Percentiles rank a stretch among this genome's conserved stretches.
Conservation (phyloP, 1,139 yeast genomes). For the Yamadazyma diddensiae region DNA sequence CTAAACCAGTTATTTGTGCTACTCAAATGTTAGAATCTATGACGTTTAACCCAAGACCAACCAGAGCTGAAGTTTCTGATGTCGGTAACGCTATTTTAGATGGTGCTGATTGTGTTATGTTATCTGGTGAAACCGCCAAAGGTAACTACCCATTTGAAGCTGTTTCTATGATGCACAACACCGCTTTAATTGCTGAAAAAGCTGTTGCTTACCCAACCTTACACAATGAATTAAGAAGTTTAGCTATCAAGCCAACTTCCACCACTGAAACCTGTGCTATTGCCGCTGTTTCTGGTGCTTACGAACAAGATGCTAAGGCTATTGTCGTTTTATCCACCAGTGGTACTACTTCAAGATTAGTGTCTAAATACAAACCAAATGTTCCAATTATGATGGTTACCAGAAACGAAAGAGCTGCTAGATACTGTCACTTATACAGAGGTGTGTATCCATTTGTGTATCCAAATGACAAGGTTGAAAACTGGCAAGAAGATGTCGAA, state of each 20-base stretch:
- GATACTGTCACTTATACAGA: conserved; percentile 94
- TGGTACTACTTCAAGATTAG: conserved; percentile 93
- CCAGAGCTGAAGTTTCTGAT: conserved; percentile 99
- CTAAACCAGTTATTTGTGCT: conserved; percentile 99
- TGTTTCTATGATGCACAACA: conserved; percentile 98
- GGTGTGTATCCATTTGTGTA: conserved; percentile 98
- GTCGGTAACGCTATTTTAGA: conserved; percentile 99
- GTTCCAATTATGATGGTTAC: conserved; percentile 98
- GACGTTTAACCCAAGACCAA: conserved; percentile 99
- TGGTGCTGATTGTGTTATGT: conserved; percentile 99
- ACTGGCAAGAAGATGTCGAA: conserved; percentile 98
- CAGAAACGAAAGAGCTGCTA: conserved; percentile 88
- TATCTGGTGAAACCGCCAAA: conserved; percentile 99
- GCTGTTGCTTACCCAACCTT: conserved; percentile 88
- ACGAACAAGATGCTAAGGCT: conserved; percentile 96
- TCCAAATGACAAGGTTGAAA: conserved; percentile 60
- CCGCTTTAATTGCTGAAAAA: conserved; percentile 94
- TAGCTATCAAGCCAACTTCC: conserved; percentile 85
- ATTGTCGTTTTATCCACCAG: conserved; percentile 93
- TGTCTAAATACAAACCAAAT: conserved; percentile 95
- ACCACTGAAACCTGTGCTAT: conserved; percentile 97
- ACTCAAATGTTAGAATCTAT: conserved; percentile 99
- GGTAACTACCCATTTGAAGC: conserved; percentile 98
- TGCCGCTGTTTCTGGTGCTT: conserved; percentile 94
- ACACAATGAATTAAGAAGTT: conserved; percentile 84